phyloP scores from a whole-genome alignment of 371 early-diverging fungal genomes.

The Saksenaea oblongispora region DNA sequence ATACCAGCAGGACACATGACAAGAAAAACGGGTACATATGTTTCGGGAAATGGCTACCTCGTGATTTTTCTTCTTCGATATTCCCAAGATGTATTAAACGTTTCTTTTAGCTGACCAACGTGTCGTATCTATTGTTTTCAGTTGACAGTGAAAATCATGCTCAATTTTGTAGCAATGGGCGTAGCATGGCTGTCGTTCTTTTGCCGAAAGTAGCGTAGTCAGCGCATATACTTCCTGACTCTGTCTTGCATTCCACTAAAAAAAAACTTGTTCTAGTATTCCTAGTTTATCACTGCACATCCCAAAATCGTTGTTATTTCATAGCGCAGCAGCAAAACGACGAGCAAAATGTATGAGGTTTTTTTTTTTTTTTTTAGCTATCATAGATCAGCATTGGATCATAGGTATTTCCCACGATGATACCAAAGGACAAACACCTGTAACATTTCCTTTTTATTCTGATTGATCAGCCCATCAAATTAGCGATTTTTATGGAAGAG shows the following conservation, averaged over 20 bases:
- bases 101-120: not conserved
- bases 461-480: conserved; percentile 6
- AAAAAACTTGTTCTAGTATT: no score
- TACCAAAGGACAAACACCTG: not conserved
- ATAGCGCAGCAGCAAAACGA: conserved; percentile 22
- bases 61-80: not conserved
- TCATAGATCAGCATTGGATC: conserved; percentile 15
- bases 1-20: no score
- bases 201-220: conserved; percentile 42
- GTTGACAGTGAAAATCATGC: conserved; percentile 30
- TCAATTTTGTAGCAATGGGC: conserved; percentile 31
- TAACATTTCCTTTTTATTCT: not conserved
- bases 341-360: conserved; percentile 30
- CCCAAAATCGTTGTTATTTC: no score
- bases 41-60: not conserved
- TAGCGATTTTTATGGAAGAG: conserved; percentile 31
- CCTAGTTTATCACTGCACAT: no score
- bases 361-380: conserved; percentile 25
- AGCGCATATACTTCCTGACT: no score
- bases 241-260: no score
- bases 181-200: conserved; percentile 28
- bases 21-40: no score
- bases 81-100: not conserved
- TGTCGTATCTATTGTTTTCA: conserved; percentile 20
- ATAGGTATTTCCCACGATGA: conserved; percentile 23